Conservation (phyloP, 257 asterid species). For the Jaltomata sinuosa region DNA sequence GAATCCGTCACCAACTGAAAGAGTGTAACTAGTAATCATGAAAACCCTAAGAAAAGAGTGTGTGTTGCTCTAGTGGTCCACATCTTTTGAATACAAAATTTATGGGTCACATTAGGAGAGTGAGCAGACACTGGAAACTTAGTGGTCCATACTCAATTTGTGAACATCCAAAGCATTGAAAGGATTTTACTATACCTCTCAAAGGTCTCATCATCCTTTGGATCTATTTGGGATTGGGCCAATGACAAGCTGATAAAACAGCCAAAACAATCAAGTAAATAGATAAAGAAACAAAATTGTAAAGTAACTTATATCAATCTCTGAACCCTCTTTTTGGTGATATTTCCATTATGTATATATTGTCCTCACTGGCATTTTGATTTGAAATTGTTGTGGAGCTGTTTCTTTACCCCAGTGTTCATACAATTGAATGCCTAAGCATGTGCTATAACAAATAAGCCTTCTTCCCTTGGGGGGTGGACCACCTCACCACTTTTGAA, state of each 20-base stretch:
- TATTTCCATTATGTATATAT: background rate
- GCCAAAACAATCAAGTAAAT: background rate
- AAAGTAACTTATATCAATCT: background rate
- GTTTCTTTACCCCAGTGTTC: background rate
- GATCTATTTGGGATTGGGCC: background rate
- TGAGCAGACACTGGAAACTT: background rate
- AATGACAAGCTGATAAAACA: background rate
- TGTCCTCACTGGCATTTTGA: background rate
- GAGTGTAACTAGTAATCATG: background rate
- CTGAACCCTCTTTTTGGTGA: background rate
- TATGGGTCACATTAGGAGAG: background rate
- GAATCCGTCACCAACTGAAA: background rate
- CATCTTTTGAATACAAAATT: background rate
- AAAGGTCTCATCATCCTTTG: background rate
- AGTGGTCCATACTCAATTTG: background rate
- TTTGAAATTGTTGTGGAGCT: background rate
- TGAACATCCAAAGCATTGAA: conserved; percentile 3
- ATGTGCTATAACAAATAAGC: background rate
- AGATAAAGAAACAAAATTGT: background rate
- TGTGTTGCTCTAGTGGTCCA: background rate
- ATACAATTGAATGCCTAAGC: background rate
- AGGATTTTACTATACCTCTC: background rate
- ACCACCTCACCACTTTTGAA: background rate
- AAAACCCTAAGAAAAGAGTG: background rate
- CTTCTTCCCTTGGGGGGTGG: background rate